Percentiles rank a stretch among this genome's conserved stretches.
These are phyloP conservation scores for Lactifluus hygrophoroides DNA, from an alignment of 768 basidiomycete species.

Conservation along the genomic window DNA sequence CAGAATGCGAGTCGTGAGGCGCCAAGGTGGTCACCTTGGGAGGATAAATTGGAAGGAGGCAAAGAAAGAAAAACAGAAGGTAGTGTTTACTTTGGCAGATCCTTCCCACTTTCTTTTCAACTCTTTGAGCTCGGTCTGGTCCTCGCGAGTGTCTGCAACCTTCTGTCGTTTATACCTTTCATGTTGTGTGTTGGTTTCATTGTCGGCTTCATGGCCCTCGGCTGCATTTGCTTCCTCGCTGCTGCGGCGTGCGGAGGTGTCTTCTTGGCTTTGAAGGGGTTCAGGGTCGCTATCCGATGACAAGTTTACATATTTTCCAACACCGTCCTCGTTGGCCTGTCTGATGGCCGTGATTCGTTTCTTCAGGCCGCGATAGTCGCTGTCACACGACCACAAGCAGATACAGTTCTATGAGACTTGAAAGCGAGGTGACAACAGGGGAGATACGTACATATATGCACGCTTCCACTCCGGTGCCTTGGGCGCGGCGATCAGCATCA, in stretches of 20 bases:
- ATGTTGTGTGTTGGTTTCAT: background rate
- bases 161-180: background rate
- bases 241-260: background rate
- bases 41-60: background rate
- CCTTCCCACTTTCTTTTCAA: background rate
- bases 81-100: background rate
- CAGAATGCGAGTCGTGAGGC: background rate
- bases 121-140: background rate
- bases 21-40: background rate
- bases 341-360: conserved; percentile 14
- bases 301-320: background rate
- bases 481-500: background rate
- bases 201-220: background rate
- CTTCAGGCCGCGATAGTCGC: conserved; percentile 20
- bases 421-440: background rate
- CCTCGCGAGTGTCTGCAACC: background rate
- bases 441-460: conserved; percentile 18
- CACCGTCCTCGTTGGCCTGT: background rate
- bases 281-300: conserved; percentile 4
- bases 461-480: conserved; percentile 21
- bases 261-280: background rate
- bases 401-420: background rate
- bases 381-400: conserved; percentile 5
- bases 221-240: background rate
- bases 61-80: background rate